Percentiles rank a stretch among this genome's conserved stretches.
Conservation (phyloP, 768 basidiomycete species). For the Hygrophoropsis aurantiaca region DNA sequence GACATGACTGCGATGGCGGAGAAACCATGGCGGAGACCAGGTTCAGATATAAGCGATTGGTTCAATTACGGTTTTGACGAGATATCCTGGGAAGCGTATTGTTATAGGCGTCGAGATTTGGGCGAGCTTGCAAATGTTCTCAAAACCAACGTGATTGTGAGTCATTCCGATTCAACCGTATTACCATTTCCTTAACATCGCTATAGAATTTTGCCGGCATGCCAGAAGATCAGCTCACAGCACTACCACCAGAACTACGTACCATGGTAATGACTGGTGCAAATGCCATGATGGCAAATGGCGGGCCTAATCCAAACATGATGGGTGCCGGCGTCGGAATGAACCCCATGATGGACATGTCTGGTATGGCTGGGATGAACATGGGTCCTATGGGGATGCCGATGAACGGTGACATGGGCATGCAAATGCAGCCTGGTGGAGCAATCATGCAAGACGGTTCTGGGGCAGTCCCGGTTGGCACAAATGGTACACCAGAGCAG, state of each 20-base stretch:
- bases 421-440: slow-evolving; percentile 46
- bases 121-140: slow-evolving; percentile 78
- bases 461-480: slow-evolving; percentile 29
- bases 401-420: slow-evolving; percentile 67
- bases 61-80: slow-evolving; percentile 99
- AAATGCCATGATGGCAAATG: slow-evolving; percentile 72
- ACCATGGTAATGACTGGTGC: slow-evolving; percentile 87
- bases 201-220: slow-evolving; percentile 76
- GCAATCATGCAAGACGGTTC: slow-evolving; percentile 57
- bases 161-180: slow-evolving; percentile 25
- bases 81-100: slow-evolving; percentile 91
- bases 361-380: slow-evolving; percentile 54
- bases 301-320: slow-evolving; percentile 52
- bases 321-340: slow-evolving; percentile 50
- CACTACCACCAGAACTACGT: slow-evolving; percentile 77
- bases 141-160: slow-evolving; percentile 79
- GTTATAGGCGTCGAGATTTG: slow-evolving; percentile 77
- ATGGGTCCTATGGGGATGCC: slow-evolving; percentile 54
- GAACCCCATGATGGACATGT: slow-evolving; percentile 83
- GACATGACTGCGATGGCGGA: slow-evolving; percentile 74
- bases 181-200: slow-evolving; percentile 8
- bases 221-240: slow-evolving; percentile 77
- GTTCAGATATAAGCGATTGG: slow-evolving; percentile 94
- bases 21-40: slow-evolving; percentile 90
- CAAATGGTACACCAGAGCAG: slow-evolving; percentile 39